phyloP scores from a whole-genome alignment of 495 filamentous ascomycete species.

The Paragyromitra xinjiangensis region DNA sequence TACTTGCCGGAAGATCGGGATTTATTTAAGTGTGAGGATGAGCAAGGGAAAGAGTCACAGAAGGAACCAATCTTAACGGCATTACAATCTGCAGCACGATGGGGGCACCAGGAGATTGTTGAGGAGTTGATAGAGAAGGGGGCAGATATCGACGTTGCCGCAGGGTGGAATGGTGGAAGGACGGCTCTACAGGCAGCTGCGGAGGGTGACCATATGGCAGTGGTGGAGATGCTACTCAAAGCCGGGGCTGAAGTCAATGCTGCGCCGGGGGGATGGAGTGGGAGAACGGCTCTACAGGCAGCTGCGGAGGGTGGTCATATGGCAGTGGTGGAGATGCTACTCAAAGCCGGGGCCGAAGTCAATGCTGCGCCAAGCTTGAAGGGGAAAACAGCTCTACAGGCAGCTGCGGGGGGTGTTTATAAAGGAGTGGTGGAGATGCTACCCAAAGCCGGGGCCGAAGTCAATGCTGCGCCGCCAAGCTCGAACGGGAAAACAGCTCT shows the following conservation, averaged over 20 bases:
- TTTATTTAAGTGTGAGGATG: neutral
- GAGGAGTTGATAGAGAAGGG: neutral
- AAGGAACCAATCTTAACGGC: neutral
- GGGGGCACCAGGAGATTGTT: neutral
- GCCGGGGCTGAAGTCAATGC: conserved; percentile 7
- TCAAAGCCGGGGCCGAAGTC: conserved; percentile 10
- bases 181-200: neutral
- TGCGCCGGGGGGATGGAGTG: neutral
- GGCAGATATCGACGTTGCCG: neutral
- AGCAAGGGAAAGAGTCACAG: neutral
- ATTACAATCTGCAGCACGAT: conserved; percentile 5
- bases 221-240: neutral
- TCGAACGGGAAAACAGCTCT: neutral
- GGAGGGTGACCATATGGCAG: neutral
- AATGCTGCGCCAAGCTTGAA: neutral
- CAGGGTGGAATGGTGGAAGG: neutral
- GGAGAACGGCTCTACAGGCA: conserved; percentile 2
- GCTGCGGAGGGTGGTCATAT: neutral
- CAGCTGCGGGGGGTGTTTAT: neutral
- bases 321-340: neutral
- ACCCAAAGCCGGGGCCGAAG: neutral
- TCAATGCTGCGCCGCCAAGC: neutral
- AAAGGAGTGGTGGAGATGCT: neutral
- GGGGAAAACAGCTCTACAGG: neutral
- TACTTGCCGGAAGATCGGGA: neutral